Percentiles rank a stretch among this genome's conserved stretches.
phyloP scores from a whole-genome alignment of 257 asterid species.

The Plectranthus barbatus region DNA sequence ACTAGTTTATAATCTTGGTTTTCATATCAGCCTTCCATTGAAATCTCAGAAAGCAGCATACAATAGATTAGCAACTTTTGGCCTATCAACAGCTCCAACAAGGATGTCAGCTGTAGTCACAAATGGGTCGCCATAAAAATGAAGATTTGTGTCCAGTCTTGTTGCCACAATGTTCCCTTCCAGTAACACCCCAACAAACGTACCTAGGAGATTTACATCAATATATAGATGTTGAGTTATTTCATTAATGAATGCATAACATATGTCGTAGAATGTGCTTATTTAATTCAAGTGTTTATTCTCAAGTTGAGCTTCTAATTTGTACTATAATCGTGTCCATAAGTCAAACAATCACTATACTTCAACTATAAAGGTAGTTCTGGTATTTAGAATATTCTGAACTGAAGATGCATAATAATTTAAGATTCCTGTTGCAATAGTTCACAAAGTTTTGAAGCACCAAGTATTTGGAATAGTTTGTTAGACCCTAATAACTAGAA shows the following conservation, averaged over 20 bases:
- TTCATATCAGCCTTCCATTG: too few species aligned
- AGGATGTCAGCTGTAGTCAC: conserved; percentile 87
- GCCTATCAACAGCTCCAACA: conserved; percentile 82
- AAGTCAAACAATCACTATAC: background rate
- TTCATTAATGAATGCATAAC: background rate
- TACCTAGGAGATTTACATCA: conserved; percentile 47
- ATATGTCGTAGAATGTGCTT: too few species aligned
- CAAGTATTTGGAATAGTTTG: too few species aligned
- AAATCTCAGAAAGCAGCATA: conserved; percentile 72
- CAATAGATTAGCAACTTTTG: conserved; percentile 88
- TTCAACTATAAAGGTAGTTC: background rate
- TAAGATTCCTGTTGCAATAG: too few species aligned
- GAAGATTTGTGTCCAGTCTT: conserved; percentile 89
- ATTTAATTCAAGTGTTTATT: too few species aligned
- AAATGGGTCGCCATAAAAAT: conserved; percentile 92
- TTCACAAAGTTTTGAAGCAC: too few species aligned
- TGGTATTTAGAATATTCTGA: too few species aligned
- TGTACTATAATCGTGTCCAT: background rate
- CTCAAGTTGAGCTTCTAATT: background rate
- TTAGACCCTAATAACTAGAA: background rate
- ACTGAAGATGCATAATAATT: too few species aligned
- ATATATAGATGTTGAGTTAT: background rate
- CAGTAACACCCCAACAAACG: conserved; percentile 87
- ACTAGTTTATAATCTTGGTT: too few species aligned
- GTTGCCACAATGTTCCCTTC: conserved; percentile 87